Evolutionary conservation across 306 rosid genomes (phyloP), one percentile per base, ranked within the genome.

Genomic region (Betula pendula): DNA sequence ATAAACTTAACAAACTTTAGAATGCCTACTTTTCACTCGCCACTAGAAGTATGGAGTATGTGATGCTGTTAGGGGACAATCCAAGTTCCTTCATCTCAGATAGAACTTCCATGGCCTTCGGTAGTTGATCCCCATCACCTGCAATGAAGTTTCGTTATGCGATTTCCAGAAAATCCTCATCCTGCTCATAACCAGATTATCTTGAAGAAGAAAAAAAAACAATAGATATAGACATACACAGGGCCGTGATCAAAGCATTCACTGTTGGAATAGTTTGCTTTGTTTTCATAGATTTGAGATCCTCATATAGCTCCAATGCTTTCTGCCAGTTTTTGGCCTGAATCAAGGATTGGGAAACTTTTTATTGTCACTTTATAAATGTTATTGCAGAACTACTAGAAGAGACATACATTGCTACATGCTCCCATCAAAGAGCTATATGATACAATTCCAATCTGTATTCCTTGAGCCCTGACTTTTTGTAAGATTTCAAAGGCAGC

Each of bases 401-500:
- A 31, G 63, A 60, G 68, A 88, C 93, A 79, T 93, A 95, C 98
- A 84, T 95, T 90, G 90, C 97, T 87, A 84, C 97, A 95, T 72
- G 98, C 98, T 43, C 98, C 98, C 98, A 95, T 92, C 89, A 95
- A 84, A 70, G 98, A 92, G 83, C 98, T 90, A 85, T 90, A 95
- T 72, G 97, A 68, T 77, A 90, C 77, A 48, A 75, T 88, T 77
- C 97, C 97, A 80, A 87, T 75, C 22, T 22, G 63, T 55, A 85
- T 75, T 88, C 98, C 93, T 86, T 67, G 84, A 49, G 70, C 81
- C 66, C 71, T 87, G 70, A 96, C 93, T 79, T 92, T 90, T 52
- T 81, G 82, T 74, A 95, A 70, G 76, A 90, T 81, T 80, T 83
- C 90, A 83, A 95, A 95, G 80, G 97, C 98, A 77, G 89, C 91